These are phyloP conservation scores for Achaetomiella virescens DNA, from an alignment of 495 filamentous ascomycete species.

Conservation along the genomic window DNA sequence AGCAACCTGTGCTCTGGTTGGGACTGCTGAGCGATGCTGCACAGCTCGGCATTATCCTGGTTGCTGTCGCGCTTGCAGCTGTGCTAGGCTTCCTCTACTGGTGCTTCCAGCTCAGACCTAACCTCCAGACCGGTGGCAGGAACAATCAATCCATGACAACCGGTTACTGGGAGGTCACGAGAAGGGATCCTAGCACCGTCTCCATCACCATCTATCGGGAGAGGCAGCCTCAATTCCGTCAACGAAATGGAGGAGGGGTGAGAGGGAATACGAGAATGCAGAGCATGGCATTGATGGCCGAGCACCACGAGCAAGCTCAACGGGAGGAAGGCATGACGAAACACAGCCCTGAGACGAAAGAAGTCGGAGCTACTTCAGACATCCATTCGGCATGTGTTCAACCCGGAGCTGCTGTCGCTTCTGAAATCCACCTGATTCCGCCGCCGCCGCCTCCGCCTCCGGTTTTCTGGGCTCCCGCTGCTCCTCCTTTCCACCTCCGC, in stretches of 20 bases:
- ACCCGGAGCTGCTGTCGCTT: background rate
- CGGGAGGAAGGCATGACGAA: background rate
- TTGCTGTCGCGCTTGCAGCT: background rate
- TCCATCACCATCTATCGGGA: conserved; percentile 12
- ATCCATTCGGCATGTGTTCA: background rate
- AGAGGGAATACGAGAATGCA: background rate
- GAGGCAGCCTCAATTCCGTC: background rate
- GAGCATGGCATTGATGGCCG: background rate
- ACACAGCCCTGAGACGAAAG: too few species aligned
- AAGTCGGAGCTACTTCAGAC: too few species aligned
- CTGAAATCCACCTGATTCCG: conserved; percentile 1
- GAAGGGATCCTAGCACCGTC: background rate
- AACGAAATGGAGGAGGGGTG: background rate
- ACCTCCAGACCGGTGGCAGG: background rate
- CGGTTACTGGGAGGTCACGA: background rate
- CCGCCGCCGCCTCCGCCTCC: background rate
- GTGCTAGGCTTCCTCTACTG: conserved; percentile 2
- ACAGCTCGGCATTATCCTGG: conserved; percentile 18
- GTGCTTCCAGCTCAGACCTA: conserved; percentile 3
- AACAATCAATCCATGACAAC: background rate
- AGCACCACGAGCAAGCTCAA: background rate
- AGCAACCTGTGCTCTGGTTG: conserved; percentile 10
- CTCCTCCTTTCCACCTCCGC: background rate
- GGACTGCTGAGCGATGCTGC: conserved; percentile 16
- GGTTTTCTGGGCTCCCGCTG: background rate